These are phyloP conservation scores for Fallopia convolvulus DNA, from an alignment of 148 eudicot genomes.

Conservation along the genomic window DNA sequence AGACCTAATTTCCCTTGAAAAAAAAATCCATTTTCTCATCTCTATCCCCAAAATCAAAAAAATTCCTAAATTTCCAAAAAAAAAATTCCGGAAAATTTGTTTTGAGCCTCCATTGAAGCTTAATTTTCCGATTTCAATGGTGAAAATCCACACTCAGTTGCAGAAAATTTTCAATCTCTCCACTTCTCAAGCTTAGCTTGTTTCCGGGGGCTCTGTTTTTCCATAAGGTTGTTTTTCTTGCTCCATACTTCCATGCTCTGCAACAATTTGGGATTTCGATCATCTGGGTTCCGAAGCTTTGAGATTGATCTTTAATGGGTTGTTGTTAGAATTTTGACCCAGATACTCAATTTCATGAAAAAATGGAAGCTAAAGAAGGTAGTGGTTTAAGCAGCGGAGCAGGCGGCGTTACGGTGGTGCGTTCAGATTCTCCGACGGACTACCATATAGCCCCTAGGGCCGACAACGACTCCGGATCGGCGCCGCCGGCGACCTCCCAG, in stretches of 20 bases:
- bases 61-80: slow-evolving; percentile 7
- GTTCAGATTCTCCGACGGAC: slow-evolving; percentile 85
- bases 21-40: slow-evolving; percentile 10
- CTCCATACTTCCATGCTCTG: background rate
- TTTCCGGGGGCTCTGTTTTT: background rate
- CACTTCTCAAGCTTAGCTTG: slow-evolving; percentile 24
- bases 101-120: background rate
- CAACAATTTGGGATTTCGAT: background rate
- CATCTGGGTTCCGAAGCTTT: background rate
- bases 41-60: slow-evolving; percentile 12
- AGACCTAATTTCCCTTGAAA: slow-evolving; percentile 27
- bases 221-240: background rate
- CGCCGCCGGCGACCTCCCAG: slow-evolving; percentile 15
- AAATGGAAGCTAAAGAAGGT: slow-evolving; percentile 44
- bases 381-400: slow-evolving; percentile 19
- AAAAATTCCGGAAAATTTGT: background rate
- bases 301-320: slow-evolving; percentile 13
- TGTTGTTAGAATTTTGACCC: slow-evolving; percentile 10
- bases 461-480: slow-evolving; percentile 35
- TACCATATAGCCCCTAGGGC: slow-evolving; percentile 65
- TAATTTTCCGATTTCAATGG: slow-evolving; percentile 16
- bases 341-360: background rate
- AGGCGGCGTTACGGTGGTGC: slow-evolving; percentile 76
- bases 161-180: slow-evolving; percentile 7
- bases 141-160: slow-evolving; percentile 12